Evolutionary conservation across 176 grass and related monocot genomes (phyloP).

Genomic region (Pharus latifolius): DNA sequence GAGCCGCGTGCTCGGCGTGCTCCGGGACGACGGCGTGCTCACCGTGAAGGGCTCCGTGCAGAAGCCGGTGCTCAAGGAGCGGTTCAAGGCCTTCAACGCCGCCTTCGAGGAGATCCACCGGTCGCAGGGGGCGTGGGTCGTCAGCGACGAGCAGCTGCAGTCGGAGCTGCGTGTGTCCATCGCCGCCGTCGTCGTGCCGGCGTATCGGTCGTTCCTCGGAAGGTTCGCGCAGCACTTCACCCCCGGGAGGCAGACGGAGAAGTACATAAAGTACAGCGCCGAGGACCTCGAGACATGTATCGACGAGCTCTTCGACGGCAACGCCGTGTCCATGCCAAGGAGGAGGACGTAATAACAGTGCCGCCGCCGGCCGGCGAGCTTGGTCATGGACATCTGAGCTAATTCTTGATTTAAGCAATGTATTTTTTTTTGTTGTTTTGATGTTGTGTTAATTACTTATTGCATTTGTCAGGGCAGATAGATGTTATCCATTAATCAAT

Average conservation of each 20-base stretch:
- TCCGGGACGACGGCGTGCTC: constrained; percentile 63
- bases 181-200: constrained; percentile 66
- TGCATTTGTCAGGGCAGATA: constrained; percentile 18
- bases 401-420: constrained; percentile 21
- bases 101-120: constrained; percentile 82
- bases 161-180: constrained; percentile 90
- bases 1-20: constrained; percentile 51
- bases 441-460: constrained; percentile 8
- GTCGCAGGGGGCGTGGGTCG: constrained; percentile 70
- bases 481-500: constrained; percentile 2
- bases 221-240: constrained; percentile 59
- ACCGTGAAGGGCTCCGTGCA: constrained; percentile 60
- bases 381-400: neutral
- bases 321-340: constrained; percentile 44
- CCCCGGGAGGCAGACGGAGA: constrained; percentile 68
- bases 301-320: constrained; percentile 81
- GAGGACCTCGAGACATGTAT: constrained; percentile 71
- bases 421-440: neutral
- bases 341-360: constrained; percentile 29
- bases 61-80: constrained; percentile 77
- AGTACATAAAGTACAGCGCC: constrained; percentile 73
- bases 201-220: constrained; percentile 76
- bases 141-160: constrained; percentile 80
- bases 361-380: neutral
- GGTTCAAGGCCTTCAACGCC: constrained; percentile 83